Conservation (phyloP, 2,329 filamentous ascomycete genomes). For the Aureobasidium sp. region DNA sequence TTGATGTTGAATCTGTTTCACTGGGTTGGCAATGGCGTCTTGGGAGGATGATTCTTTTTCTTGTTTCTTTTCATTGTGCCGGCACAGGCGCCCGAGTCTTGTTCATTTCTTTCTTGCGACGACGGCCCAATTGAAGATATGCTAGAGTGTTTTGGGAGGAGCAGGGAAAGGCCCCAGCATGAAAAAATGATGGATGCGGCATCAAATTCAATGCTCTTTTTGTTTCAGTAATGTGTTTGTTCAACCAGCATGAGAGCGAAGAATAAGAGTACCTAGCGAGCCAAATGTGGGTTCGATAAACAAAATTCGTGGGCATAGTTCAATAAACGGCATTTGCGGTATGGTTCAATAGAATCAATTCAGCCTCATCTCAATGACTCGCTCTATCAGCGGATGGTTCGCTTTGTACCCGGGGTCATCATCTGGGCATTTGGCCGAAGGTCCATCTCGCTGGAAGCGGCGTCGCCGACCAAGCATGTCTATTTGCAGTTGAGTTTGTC, state of each 20-base stretch:
- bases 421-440: not conserved
- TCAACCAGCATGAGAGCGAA: not conserved
- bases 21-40: conserved; percentile 12
- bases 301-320: not conserved
- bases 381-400: not conserved
- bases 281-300: not conserved
- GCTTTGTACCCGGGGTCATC: not conserved
- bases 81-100: conserved; percentile 8
- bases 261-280: not conserved
- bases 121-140: conserved; percentile 7
- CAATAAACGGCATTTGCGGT: not conserved
- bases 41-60: not conserved
- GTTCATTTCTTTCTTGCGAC: conserved; percentile 4
- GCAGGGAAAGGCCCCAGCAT: not conserved
- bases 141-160: conserved; percentile 1
- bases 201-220: conserved; percentile 6
- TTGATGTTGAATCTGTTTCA: conserved; percentile 14
- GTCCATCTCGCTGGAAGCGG: not conserved
- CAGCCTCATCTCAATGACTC: conserved; percentile 1
- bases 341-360: not conserved
- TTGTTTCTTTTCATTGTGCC: conserved; percentile 6
- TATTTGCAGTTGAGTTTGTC: not conserved
- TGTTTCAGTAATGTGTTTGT: not conserved
- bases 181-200: conserved; percentile 4
- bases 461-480: not conserved